Base-by-base conservation (phyloP, 2,329 filamentous ascomycete species). In the Hyphodiscus sp. region DNA sequence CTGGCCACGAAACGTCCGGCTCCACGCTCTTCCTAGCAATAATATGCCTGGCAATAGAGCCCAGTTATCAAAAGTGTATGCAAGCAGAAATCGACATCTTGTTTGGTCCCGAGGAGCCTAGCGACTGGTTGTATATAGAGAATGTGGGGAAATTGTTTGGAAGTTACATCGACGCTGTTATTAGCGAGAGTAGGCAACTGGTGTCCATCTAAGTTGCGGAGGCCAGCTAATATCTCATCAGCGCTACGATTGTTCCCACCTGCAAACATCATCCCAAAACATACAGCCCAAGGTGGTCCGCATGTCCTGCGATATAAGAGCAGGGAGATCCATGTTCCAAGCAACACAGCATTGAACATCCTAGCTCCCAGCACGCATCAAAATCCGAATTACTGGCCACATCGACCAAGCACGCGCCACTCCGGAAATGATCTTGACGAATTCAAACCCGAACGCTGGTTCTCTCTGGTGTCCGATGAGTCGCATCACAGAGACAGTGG, bases 381-480 rank as follows among this genome's bases (percentile, higher is more conserved):
- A 18, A 56, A 56, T 20, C 50, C 54, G 2, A 47, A 44, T n/a
- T 56, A 56, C 20, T 56, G 50, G 50, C 50, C 42, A 15, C 33
- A 50, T 29, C 19, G 29, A 9, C 41, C 49, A 10, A 42, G 38
- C 23, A 62, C 45, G 65, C 67, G 7, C 68, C 67, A 2, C 58
- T 75, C 55, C 70, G 74, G 50, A 44, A 67, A 71, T 7, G 73
- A 77, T 49, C 68, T 78, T 49, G 76, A 74, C 58, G 64, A 73
- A 43, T 53, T 52, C 45, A 46, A 53, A 15, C 53, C 47, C 20
- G 41, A 50, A 20, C 56, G 49, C 10, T 52, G 53, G 48, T 53
- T 53, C 42, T 38, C 46, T 11, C 20, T 20, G 16, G 11, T 20
- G 9, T 13, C 18, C 9, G 45, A 55, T 61, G 38, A 61, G 54